These are phyloP conservation scores for Fusarium globosum DNA, from an alignment of 2,329 filamentous ascomycete species.

Conservation along the genomic window DNA sequence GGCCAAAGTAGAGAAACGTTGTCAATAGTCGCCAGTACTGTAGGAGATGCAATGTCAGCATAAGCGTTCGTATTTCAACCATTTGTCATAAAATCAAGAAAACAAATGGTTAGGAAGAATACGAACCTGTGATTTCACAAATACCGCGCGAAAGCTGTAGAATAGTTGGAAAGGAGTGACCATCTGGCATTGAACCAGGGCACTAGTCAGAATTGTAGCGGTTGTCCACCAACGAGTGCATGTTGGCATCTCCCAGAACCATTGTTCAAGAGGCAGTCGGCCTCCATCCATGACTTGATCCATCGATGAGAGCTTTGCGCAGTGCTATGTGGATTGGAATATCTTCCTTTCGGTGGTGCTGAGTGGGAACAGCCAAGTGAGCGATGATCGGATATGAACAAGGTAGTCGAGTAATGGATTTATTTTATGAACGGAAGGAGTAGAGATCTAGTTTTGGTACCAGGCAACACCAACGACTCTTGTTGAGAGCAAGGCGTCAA, in stretches of 20 bases:
- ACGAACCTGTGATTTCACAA: conserved; percentile 87
- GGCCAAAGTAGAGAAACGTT: conserved; percentile 97
- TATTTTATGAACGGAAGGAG: background rate
- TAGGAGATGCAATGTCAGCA: conserved; percentile 30
- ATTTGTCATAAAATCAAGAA: background rate
- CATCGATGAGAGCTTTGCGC: conserved; percentile 52
- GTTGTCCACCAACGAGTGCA: conserved; percentile 98
- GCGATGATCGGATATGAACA: conserved; percentile 6
- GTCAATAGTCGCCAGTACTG: conserved; percentile 98
- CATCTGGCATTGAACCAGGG: conserved; percentile 92
- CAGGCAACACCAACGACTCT: background rate
- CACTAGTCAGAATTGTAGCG: conserved; percentile 86
- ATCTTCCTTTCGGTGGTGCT: background rate
- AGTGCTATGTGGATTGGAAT: background rate
- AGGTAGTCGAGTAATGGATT: background rate
- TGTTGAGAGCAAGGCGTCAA: background rate
- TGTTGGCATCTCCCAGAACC: conserved; percentile 99
- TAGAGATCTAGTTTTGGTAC: background rate
- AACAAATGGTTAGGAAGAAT: background rate
- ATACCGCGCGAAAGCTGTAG: conserved; percentile 94
- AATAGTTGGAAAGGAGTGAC: conserved; percentile 95
- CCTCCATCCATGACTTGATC: conserved; percentile 71
- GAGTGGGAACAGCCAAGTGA: conserved; percentile 1
- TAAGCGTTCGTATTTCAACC: background rate
- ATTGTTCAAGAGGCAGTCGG: conserved; percentile 87